Conservation (phyloP, 2,329 filamentous ascomycete species). For the Talaromyces sp. region DNA sequence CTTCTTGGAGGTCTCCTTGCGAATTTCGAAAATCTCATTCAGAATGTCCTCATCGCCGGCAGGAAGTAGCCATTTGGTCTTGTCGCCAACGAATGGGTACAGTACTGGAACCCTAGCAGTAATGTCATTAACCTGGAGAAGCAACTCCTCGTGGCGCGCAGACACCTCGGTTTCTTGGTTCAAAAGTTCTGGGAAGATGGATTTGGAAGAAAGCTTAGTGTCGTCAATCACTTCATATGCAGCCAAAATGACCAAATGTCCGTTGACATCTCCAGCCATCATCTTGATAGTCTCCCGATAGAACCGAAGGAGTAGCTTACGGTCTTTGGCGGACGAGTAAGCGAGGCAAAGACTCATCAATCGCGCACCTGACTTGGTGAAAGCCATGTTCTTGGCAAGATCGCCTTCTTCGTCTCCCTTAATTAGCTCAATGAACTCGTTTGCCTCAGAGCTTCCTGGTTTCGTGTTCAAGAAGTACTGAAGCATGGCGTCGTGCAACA, state of each 20-base stretch:
- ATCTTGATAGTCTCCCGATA: slow-evolving; percentile 87
- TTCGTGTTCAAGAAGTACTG: slow-evolving; percentile 87
- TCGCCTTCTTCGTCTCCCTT: slow-evolving; percentile 91
- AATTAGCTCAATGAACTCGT: slow-evolving; percentile 83
- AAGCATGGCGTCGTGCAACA: slow-evolving; percentile 96
- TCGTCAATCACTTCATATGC: slow-evolving; percentile 93
- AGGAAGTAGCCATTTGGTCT: slow-evolving; percentile 63
- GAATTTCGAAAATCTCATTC: slow-evolving; percentile 73
- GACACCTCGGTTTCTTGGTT: slow-evolving; percentile 58
- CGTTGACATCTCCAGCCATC: slow-evolving; percentile 77
- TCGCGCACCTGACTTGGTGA: slow-evolving; percentile 83
- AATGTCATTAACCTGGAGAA: slow-evolving; percentile 45
- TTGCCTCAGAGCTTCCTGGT: slow-evolving; percentile 74
- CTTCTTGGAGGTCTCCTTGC: slow-evolving; percentile 88
- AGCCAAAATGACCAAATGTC: slow-evolving; percentile 76
- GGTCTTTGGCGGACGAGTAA: slow-evolving; percentile 84
- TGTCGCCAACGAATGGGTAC: slow-evolving; percentile 71
- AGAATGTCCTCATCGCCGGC: slow-evolving; percentile 68
- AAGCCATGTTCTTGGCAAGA: slow-evolving; percentile 90
- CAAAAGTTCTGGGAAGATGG: slow-evolving; percentile 82
- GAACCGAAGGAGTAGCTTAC: slow-evolving; percentile 80
- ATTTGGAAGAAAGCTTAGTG: slow-evolving; percentile 81
- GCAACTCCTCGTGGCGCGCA: slow-evolving; percentile 44
- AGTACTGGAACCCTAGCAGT: slow-evolving; percentile 65
- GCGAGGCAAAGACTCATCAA: slow-evolving; percentile 80